Evolutionary conservation across 192 early-diverging fungal species (phyloP), one percentile per base, ranked within the genome.

Genomic region (Bifiguratus adelaidae): DNA sequence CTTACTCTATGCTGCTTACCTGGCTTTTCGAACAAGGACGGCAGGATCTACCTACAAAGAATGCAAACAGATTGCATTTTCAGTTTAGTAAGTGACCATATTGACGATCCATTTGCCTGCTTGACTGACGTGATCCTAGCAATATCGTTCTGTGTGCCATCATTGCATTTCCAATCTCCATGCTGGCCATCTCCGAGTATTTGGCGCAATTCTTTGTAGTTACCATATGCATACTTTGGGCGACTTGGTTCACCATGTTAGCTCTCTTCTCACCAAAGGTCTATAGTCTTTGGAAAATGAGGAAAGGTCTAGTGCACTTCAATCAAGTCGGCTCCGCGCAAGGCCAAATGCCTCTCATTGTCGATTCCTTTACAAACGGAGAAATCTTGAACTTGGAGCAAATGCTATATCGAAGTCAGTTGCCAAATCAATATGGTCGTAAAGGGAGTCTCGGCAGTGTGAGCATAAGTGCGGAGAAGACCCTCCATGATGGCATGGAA

Each of bases 11-110:
- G 70, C 70, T 12, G 66, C 66, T 2, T 68, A 55, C 33, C 55
- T 73, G 22, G 70, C 63, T 9, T 73, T 68, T 49, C 68, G 58
- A 44, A 73, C 67, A 30, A 44, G 70, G n/a, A 42, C 66, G 5
- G 70, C 65, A 0, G 63, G 63, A 11, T 52, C 56, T 29, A 68
- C 68, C 12, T 73, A 73, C 40, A 73, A 64, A 30, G 70, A 73
- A 44, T 73, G 70, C 32, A 50, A 60, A 15, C 70, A 73, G 30
- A 73, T 73, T 30, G 70, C 62, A n/a, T 59, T 68, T 33, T 67
- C 67, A 19, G 63, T 73, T 9, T 73, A 73, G 68, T 71, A 66
- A 71, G 68, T 66, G 8, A n/a, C 12, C 29, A 13, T 22, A 12
- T 43, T 8, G 21, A 7, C 44, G 35, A 30, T 13, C 7, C 25